Conservation (phyloP, 768 basidiomycete genomes). For the Hydnum rufescens region DNA sequence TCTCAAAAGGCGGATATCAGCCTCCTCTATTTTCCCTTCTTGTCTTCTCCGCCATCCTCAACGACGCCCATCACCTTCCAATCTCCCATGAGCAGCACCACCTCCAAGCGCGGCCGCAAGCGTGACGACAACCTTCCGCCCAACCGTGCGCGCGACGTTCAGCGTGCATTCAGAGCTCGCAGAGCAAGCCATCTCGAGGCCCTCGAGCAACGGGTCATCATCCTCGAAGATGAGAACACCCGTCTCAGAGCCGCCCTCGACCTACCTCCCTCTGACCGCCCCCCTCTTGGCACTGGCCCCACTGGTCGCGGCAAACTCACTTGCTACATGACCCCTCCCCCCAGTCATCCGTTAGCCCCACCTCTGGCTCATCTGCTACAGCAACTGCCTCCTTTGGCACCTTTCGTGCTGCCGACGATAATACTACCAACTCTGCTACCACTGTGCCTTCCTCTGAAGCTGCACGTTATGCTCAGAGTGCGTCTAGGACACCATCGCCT, state of each 20-base stretch:
- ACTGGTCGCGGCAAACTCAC: constrained; percentile 57
- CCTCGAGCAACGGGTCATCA: constrained; percentile 58
- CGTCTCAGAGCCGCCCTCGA: constrained; percentile 50
- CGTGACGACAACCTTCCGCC: constrained; percentile 63
- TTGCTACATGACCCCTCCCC: not conserved
- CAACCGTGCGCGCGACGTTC: constrained; percentile 68
- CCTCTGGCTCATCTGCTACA: no score
- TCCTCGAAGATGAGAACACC: constrained; percentile 69
- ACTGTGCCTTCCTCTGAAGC: no score
- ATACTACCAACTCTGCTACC: no score
- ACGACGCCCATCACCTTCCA: not conserved
- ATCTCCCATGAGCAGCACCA: not conserved
- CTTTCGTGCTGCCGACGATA: no score
- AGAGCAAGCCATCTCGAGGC: constrained; percentile 75
- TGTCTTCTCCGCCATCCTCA: not conserved
- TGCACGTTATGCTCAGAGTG: no score
- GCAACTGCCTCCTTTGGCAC: no score
- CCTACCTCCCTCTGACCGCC: constrained; percentile 52
- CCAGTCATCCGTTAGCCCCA: not conserved
- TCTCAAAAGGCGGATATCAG: not conserved
- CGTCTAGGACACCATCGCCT: no score
- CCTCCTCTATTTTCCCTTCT: not conserved
- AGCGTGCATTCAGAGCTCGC: constrained; percentile 74
- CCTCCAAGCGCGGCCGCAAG: constrained; percentile 69
- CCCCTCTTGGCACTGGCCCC: constrained; percentile 61